These are phyloP conservation scores for Phaffia tasmanica DNA, from an alignment of 768 basidiomycete genomes.

Conservation along the genomic window DNA sequence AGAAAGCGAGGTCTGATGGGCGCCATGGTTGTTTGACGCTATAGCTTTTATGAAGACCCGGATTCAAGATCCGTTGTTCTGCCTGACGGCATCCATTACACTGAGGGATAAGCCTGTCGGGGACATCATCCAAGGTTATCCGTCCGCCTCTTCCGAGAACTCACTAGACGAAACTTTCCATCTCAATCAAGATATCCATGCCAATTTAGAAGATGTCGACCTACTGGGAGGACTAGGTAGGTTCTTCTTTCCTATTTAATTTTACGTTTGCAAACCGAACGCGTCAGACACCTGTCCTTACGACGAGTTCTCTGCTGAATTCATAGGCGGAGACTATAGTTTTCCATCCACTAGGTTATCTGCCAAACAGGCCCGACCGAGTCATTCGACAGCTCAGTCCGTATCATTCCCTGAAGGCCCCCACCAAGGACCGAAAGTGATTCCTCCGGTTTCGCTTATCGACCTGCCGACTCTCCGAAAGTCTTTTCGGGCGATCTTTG, in stretches of 20 bases:
- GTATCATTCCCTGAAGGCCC: conserved; percentile 43
- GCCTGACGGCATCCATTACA: conserved; percentile 73
- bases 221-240: conserved; percentile 56
- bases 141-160: conserved; percentile 35
- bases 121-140: conserved; percentile 40
- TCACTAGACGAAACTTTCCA: conserved; percentile 39
- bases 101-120: conserved; percentile 65
- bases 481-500: conserved; percentile 68
- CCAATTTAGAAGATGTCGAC: conserved; percentile 56
- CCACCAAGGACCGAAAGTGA: conserved; percentile 32
- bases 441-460: conserved; percentile 25
- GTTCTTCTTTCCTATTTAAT: conserved; percentile 55
- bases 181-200: conserved; percentile 26
- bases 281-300: conserved; percentile 53
- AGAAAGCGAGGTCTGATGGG: neutral
- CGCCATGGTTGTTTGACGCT: neutral
- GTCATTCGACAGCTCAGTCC: conserved; percentile 45
- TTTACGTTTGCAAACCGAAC: conserved; percentile 59
- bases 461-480: conserved; percentile 62
- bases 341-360: conserved; percentile 29
- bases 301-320: conserved; percentile 37
- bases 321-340: neutral
- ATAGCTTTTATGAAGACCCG: conserved; percentile 63
- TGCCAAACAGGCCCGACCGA: conserved; percentile 34
- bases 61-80: conserved; percentile 63